phyloP scores from a whole-genome alignment of 768 basidiomycete genomes.

The Tulasnella sp. region DNA sequence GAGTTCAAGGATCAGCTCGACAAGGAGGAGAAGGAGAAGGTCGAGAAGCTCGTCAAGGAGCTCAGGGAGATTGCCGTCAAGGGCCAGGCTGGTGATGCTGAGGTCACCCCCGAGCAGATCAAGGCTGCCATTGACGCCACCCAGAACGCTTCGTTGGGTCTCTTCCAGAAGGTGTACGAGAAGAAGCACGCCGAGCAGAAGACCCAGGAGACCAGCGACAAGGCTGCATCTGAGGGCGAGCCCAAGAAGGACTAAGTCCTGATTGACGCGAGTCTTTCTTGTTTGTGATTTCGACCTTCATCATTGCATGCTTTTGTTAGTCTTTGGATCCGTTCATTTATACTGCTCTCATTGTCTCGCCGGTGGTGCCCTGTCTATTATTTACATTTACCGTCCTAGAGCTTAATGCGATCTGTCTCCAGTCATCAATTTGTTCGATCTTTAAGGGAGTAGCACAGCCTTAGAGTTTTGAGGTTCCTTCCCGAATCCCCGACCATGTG shows the following conservation, averaged over 20 bases:
- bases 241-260: slow-evolving; percentile 19
- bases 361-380: background rate
- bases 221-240: slow-evolving; percentile 5
- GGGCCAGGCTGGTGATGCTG: slow-evolving; percentile 81
- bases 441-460: background rate
- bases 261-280: background rate
- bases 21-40: slow-evolving; percentile 88
- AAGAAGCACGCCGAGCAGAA: slow-evolving; percentile 35
- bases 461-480: background rate
- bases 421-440: background rate
- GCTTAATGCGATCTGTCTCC: slow-evolving; percentile 10
- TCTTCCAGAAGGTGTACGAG: slow-evolving; percentile 82
- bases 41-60: slow-evolving; percentile 77
- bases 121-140: slow-evolving; percentile 91
- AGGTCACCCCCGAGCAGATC: slow-evolving; percentile 79
- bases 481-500: background rate
- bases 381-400: slow-evolving; percentile 12
- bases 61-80: slow-evolving; percentile 85
- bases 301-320: background rate
- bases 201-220: slow-evolving; percentile 24
- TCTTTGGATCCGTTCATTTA: background rate
- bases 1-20: slow-evolving; percentile 99
- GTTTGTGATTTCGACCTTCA: background rate
- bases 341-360: background rate
- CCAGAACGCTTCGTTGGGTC: slow-evolving; percentile 88